Evolutionary conservation across 169 alveolate species (phyloP).

Genomic region (Eimeria zaria): DNA sequence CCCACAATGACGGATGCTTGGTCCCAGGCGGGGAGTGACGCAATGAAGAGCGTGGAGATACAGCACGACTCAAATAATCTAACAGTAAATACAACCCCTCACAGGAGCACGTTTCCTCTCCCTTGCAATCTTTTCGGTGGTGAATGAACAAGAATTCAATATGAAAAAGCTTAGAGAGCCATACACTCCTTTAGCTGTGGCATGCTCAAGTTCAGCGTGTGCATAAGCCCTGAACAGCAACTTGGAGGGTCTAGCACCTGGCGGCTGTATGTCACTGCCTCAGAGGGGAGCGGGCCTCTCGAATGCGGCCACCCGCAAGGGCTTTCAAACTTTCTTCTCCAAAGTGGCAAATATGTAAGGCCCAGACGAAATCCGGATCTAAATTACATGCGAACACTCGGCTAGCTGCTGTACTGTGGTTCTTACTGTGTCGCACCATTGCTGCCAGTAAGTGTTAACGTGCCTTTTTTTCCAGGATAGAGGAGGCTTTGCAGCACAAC

Average conservation of each 20-base stretch:
- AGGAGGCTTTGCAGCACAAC: constrained; percentile 81
- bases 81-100: not conserved
- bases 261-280: not conserved
- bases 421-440: not conserved
- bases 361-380: not conserved
- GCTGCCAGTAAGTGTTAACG: not conserved
- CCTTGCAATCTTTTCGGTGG: not conserved
- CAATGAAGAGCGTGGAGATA: not conserved
- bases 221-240: not conserved
- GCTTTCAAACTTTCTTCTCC: constrained; percentile 36
- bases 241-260: not conserved
- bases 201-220: not conserved
- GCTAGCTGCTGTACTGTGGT: not conserved
- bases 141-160: not conserved
- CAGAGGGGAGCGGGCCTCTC: constrained; percentile 8
- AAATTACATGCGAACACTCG: not conserved
- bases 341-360: constrained; percentile 37
- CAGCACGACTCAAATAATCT: constrained; percentile 46
- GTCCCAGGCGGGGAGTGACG: constrained; percentile 57
- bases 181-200: not conserved
- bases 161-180: not conserved
- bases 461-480: constrained; percentile 36
- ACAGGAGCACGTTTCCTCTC: not conserved
- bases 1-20: constrained; percentile 20
- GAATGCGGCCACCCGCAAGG: constrained; percentile 13